Evolutionary conservation across 257 asterid genomes (phyloP).

Genomic region (Ehretia macrophylla): DNA sequence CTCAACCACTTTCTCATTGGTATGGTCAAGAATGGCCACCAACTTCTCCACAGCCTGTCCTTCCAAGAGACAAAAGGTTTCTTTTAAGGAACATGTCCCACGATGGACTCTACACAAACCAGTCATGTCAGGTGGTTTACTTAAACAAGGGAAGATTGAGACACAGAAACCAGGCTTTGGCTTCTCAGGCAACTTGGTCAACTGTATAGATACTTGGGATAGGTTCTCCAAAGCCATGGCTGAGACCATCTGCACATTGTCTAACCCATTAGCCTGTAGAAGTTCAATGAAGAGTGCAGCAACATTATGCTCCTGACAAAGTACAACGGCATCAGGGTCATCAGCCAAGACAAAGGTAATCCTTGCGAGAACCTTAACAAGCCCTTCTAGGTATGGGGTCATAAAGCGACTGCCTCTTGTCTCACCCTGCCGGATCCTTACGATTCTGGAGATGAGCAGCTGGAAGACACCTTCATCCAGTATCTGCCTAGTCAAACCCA

Average conservation of each 20-base stretch:
- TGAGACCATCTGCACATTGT: conserved; percentile 85
- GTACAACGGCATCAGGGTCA: conserved; percentile 51
- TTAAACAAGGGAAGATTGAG: conserved; percentile 64
- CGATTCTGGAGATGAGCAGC: conserved; percentile 47
- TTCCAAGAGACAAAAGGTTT: conserved; percentile 73
- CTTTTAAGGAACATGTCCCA: conserved; percentile 69
- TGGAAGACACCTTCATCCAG: conserved; percentile 72
- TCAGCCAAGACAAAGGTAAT: conserved; percentile 60
- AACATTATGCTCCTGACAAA: conserved; percentile 58
- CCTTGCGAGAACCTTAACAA: conserved; percentile 78
- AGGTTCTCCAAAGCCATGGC: conserved; percentile 90
- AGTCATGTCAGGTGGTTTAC: conserved; percentile 49
- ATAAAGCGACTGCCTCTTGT: conserved; percentile 70
- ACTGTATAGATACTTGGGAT: conserved; percentile 62
- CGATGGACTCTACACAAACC: conserved; percentile 72
- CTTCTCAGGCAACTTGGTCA: conserved; percentile 62
- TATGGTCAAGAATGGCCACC: conserved; percentile 83
- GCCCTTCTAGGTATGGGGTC: conserved; percentile 90
- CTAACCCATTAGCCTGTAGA: conserved; percentile 77
- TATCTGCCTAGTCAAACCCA: conserved; percentile 70
- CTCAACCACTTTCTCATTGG: conserved; percentile 76
- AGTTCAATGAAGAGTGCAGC: conserved; percentile 73
- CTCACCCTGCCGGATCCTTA: conserved; percentile 68
- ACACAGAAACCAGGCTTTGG: conserved; percentile 55
- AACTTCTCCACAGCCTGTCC: conserved; percentile 82